Conservation (phyloP, 2,329 filamentous ascomycete species). For the Penicillium sp. region DNA sequence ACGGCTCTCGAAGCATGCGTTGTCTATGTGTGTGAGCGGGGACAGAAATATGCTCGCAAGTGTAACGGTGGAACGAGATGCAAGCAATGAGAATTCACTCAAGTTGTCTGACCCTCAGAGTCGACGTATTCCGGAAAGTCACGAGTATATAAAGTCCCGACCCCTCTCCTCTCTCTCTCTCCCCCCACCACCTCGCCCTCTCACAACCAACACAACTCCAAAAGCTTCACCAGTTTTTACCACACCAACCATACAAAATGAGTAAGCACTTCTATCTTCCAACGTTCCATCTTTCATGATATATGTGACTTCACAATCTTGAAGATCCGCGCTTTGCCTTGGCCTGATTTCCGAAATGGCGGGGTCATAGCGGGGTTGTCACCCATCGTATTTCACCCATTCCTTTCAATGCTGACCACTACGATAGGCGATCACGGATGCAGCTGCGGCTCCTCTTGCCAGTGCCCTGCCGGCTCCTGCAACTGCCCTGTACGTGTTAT, state of each 20-base stretch:
- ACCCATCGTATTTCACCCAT: slow-evolving; percentile 1
- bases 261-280: slow-evolving; percentile 13
- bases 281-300: neutral
- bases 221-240: slow-evolving; percentile 6
- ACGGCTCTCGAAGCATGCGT: slow-evolving; percentile 5
- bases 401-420: slow-evolving; percentile 10
- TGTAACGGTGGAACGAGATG: slow-evolving; percentile 2
- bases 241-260: slow-evolving; percentile 18
- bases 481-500: slow-evolving; percentile 32
- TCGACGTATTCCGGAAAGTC: slow-evolving; percentile 12
- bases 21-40: slow-evolving; percentile 20
- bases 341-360: slow-evolving; percentile 8
- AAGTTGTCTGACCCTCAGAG: slow-evolving; percentile 2
- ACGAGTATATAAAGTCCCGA: slow-evolving; percentile 21
- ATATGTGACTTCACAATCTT: neutral
- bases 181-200: slow-evolving; percentile 3
- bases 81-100: neutral
- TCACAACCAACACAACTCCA: slow-evolving; percentile 2
- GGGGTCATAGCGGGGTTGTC: slow-evolving; percentile 19
- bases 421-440: slow-evolving; percentile 31
- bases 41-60: slow-evolving; percentile 23
- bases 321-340: neutral
- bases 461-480: slow-evolving; percentile 36
- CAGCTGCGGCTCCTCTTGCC: slow-evolving; percentile 36
- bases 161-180: slow-evolving; percentile 2